These are phyloP conservation scores for Beauveria varroae DNA, from an alignment of 2,329 filamentous ascomycete species.

Conservation along the genomic window DNA sequence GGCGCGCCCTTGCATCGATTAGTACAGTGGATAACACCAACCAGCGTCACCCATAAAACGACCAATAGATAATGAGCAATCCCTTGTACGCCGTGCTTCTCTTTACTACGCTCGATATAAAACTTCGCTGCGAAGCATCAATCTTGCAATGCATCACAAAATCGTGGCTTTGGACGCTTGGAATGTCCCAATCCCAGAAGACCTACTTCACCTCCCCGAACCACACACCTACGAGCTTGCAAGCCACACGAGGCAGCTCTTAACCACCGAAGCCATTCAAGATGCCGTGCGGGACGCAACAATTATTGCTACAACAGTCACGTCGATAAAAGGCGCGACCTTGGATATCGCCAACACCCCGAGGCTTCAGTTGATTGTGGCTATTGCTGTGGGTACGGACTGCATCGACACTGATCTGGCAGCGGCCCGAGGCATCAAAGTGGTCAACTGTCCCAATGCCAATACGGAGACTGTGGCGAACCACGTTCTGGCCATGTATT, in stretches of 20 bases:
- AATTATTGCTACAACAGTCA: neutral
- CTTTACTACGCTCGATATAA: neutral
- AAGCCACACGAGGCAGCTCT: neutral
- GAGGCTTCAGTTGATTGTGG: conserved; percentile 4
- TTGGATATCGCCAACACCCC: neutral
- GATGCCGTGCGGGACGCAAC: neutral
- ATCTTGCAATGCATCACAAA: conserved; percentile 2
- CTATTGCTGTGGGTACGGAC: conserved; percentile 48
- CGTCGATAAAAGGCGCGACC: neutral
- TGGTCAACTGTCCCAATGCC: conserved; percentile 65
- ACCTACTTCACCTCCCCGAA: neutral
- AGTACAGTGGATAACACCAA: neutral
- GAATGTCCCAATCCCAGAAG: neutral
- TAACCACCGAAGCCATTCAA: neutral
- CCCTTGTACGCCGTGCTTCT: neutral
- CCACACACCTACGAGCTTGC: conserved; percentile 4
- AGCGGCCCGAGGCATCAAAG: conserved; percentile 61
- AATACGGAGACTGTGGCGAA: conserved; percentile 71
- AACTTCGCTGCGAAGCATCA: too few relatives aligned
- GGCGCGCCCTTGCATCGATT: conserved; percentile 6
- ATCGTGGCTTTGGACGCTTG: conserved; percentile 3
- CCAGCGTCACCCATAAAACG: neutral
- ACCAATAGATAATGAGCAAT: neutral
- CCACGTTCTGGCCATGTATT: conserved; percentile 61
- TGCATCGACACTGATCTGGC: conserved; percentile 65